Evolutionary conservation across 768 basidiomycete species (phyloP), one percentile per base, ranked within the genome.

Genomic region (Auricularia cornea): DNA sequence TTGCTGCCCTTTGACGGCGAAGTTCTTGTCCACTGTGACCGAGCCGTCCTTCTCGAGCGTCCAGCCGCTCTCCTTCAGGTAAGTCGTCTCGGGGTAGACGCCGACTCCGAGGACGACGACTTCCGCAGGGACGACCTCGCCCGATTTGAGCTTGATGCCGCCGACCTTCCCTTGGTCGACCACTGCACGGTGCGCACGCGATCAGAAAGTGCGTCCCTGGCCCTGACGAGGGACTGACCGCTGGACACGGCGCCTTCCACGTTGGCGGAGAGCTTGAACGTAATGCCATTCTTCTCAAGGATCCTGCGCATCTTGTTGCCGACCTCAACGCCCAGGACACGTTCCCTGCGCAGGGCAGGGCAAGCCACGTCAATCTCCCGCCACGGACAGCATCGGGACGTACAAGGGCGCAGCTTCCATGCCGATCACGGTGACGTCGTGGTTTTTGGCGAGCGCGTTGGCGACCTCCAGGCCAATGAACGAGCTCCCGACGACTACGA

Each of bases 391-490:
- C 26, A 5, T 14, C 14, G 30, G 6, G 26, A 57, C 54, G 16
- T 30, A 57, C 54, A 95, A 94, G 0, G 94, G 94, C 64, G 80
- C 80, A 61, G 86, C 81, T 68, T 90, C 89, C 85, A 86, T 87
- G 2, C 92, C 93, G 61, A 97, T 83, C 65, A 96, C 86, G 66
- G 90, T 86, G 52, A 94, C 86, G 32, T 87, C 88, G 67, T 88
- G 87, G 61, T 89, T 85, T 68, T 85, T 85, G 8, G 84, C 73
- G 2, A 89, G 74, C 0, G 91, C 89, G n/a, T 78, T 81, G 6
- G 92, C 91, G n/a, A 93, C 78, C 72, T 94, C 91, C 92, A 97
- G 92, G 62, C 89, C 85, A 69, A 97, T 97, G 77, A 95, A 97
- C 16, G 89, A 91, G 59, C 86, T 89, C 2, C 94, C 94, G 66